A percentile compares a stretch with the other conserved stretches of the same genome.
Evolutionary conservation across 2,329 filamentous ascomycete genomes (phyloP).

Genomic region (Fusarium subglutinans): DNA sequence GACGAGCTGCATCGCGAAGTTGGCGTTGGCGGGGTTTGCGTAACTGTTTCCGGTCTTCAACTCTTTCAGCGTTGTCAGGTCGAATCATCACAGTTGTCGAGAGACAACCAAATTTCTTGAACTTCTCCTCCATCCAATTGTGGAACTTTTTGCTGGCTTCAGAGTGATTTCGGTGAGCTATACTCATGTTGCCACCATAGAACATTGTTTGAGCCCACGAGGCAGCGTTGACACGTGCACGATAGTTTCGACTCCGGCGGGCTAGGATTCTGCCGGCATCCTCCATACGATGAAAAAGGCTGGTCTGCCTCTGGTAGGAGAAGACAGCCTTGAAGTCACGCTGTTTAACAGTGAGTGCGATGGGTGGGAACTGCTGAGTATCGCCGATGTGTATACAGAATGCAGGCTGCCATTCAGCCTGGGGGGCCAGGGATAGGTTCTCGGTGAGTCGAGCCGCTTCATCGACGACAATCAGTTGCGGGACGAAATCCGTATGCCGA

Average conservation of each 20-base stretch:
- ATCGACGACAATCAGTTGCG: too few relatives aligned
- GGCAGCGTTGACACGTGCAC: not conserved
- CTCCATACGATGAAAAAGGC: too few relatives aligned
- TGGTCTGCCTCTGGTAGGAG: too few relatives aligned
- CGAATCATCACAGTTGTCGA: not conserved
- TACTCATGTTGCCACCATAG: not conserved
- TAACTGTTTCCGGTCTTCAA: not conserved
- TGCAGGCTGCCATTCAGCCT: too few relatives aligned
- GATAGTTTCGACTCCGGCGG: not conserved
- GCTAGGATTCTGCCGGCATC: not conserved
- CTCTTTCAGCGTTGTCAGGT: not conserved
- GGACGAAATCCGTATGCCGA: too few relatives aligned
- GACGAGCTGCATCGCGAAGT: not conserved
- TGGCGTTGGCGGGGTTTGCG: not conserved
- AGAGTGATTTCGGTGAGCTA: not conserved
- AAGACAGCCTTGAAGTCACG: too few relatives aligned
- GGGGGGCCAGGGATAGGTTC: too few relatives aligned
- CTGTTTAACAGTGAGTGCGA: too few relatives aligned
- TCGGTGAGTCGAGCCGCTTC: too few relatives aligned
- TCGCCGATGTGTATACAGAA: too few relatives aligned
- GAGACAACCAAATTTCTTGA: not conserved
- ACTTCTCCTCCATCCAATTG: not conserved
- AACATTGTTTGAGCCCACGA: not conserved
- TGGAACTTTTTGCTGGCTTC: not conserved
- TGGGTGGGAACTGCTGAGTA: too few relatives aligned